These are phyloP conservation scores for Dichomitus squalens DNA, from an alignment of 1,284 basidiomycete species.

Conservation along the genomic window DNA sequence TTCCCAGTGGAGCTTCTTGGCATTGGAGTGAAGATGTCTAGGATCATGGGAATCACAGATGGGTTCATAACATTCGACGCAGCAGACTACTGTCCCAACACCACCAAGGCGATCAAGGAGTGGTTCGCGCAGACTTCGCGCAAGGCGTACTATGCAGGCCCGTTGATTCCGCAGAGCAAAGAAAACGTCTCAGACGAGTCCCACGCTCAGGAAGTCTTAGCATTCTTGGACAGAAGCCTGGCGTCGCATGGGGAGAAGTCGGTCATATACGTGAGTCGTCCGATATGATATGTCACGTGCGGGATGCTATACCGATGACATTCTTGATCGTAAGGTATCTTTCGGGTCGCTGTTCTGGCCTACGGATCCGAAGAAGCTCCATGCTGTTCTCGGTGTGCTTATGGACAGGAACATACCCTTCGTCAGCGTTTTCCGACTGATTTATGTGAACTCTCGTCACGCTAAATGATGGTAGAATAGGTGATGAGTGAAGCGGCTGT, in stretches of 20 bases:
- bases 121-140: conserved; percentile 17
- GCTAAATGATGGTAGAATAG: too few species aligned
- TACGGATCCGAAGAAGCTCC: conserved; percentile 5
- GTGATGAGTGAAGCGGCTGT: conserved; percentile 21
- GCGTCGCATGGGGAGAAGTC: conserved; percentile 10
- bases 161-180: conserved; percentile 1
- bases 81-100: too few species aligned
- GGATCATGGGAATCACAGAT: neutral
- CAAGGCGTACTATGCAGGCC: conserved; percentile 10
- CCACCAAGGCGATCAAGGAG: neutral
- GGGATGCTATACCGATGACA: neutral
- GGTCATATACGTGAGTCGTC: conserved; percentile 23
- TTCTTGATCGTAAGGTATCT: conserved; percentile 6
- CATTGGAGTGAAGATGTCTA: too few species aligned
- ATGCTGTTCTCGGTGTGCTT: conserved; percentile 13
- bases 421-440: neutral
- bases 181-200: conserved; percentile 1
- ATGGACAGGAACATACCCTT: conserved; percentile 20
- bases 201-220: neutral
- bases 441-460: too few species aligned
- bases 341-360: conserved; percentile 24
- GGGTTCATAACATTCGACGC: too few species aligned
- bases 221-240: conserved; percentile 11
- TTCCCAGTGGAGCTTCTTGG: too few species aligned
- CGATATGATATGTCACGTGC: too few species aligned